Conservation (phyloP, 495 filamentous ascomycete genomes). For the Penicillium lividum region DNA sequence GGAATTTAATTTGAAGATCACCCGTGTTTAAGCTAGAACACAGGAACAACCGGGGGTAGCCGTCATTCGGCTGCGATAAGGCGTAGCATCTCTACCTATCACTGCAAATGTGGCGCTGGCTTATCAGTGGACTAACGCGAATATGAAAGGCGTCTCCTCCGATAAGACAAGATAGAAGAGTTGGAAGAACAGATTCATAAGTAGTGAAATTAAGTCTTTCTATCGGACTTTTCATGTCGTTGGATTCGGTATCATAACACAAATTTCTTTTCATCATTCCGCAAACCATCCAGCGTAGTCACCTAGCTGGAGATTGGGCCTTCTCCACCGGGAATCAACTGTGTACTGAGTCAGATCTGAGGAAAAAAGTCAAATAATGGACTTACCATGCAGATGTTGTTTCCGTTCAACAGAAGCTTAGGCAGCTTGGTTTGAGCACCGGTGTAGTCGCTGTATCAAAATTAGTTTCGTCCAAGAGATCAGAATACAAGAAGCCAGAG, state of each 20-base stretch:
- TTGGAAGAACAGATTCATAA: neutral
- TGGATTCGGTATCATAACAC: constrained; percentile 37
- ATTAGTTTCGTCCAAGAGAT: constrained; percentile 20
- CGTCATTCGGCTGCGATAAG: neutral
- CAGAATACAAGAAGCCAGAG: neutral
- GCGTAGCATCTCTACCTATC: neutral
- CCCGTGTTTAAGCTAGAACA: neutral
- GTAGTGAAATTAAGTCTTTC: constrained; percentile 1
- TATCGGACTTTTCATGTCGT: constrained; percentile 10
- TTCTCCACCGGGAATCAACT: constrained; percentile 89
- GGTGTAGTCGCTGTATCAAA: constrained; percentile 72
- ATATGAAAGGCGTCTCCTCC: neutral
- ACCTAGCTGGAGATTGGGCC: constrained; percentile 56
- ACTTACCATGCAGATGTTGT: constrained; percentile 97
- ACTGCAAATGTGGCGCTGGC: neutral
- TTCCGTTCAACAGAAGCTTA: constrained; percentile 96
- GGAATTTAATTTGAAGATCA: neutral
- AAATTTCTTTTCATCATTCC: constrained; percentile 29
- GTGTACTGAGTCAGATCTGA: constrained; percentile 13
- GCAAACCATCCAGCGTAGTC: constrained; percentile 17
- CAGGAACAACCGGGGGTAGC: neutral
- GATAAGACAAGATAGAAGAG: neutral
- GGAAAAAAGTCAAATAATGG: neutral
- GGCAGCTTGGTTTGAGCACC: constrained; percentile 82
- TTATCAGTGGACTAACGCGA: neutral